Base-by-base conservation (phyloP, 495 filamentous ascomycete genomes). In the Paragyromitra xinjiangensis region DNA sequence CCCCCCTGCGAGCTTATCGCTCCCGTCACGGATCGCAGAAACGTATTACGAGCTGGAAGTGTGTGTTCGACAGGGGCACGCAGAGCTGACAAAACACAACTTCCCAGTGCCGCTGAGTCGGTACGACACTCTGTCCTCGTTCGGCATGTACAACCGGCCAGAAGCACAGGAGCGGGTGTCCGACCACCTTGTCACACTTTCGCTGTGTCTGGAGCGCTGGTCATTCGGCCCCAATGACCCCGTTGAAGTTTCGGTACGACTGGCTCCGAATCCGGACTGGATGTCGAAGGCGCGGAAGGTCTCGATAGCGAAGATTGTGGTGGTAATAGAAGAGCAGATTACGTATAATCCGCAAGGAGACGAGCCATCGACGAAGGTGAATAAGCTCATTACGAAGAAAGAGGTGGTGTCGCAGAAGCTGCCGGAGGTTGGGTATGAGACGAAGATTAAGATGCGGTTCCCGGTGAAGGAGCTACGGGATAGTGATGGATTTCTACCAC, bases 261-360 rank as follows among this genome's bases (percentile, higher is more conserved):
- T 99, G 8, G 90, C 91, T 0, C 95, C 95, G 12, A 98, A 98
- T 81, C 91, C 91, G 45, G 94, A 97, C 78, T 97, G 93, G 92
- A 85, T 96, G 83, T 87, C 83, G 73, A 98, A 97, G 83, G 95
- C 96, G 55, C 92, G 90, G 80, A 93, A 92, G 83, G 95, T 99
- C 62, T 95, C 94, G 65, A 97, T 99, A 83, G 90, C 92, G 81
- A 94, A 94, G 83, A 94, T 99, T 68, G 97, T 94, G 16, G 91
- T 98, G 45, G 91, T 89, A 12, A 97, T 99, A 79, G 95, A 98
- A 79, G 95, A 99, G 83, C 94, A 98, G 83, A 97, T 98, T 64
- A 94, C 94, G 24, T 99, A 92, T 85, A 98, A 99, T 79, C 95
- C 95, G 48, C 94, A 98, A 81, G 95, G 95, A n/a, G 95, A 98